Percentiles rank a stretch among this genome's conserved stretches.
phyloP scores from a whole-genome alignment of 2,329 filamentous ascomycete species.

The Trichoderma hamatum region DNA sequence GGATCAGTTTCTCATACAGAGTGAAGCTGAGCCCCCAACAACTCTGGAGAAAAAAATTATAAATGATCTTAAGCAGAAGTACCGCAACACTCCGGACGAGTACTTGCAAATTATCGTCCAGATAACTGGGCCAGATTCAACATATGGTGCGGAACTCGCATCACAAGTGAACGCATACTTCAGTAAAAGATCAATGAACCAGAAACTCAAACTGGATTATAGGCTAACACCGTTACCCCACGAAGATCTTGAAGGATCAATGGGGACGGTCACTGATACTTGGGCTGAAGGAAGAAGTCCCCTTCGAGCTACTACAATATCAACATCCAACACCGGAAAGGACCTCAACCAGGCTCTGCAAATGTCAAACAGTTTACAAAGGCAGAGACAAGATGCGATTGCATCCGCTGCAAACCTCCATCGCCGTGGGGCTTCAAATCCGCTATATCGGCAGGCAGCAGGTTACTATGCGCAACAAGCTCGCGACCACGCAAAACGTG shows the following conservation, averaged over 20 bases:
- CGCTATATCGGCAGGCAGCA: constrained; percentile 73
- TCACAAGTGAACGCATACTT: constrained; percentile 48
- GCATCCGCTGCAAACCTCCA: constrained; percentile 47
- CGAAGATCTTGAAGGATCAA: constrained; percentile 28
- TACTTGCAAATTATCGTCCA: constrained; percentile 50
- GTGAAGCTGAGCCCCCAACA: constrained; percentile 38
- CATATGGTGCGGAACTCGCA: constrained; percentile 47
- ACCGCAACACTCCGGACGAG: constrained; percentile 48
- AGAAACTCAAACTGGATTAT: constrained; percentile 45
- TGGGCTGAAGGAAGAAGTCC: not conserved
- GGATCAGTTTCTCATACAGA: constrained; percentile 47
- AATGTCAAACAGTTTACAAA: constrained; percentile 36
- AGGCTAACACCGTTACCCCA: constrained; percentile 42
- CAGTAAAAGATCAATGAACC: constrained; percentile 43
- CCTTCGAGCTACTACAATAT: not conserved
- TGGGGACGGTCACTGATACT: not conserved
- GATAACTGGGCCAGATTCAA: constrained; percentile 40
- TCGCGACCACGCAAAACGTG: constrained; percentile 62
- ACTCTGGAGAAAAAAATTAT: constrained; percentile 38
- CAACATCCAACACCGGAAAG: not conserved
- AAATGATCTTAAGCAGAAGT: constrained; percentile 42
- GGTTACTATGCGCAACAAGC: constrained; percentile 74
- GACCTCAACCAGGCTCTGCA: constrained; percentile 37
- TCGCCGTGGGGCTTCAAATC: constrained; percentile 65
- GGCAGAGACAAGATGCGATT: constrained; percentile 39